phyloP scores from a whole-genome alignment of 1,284 basidiomycete species.

The Tremellales sp. region DNA sequence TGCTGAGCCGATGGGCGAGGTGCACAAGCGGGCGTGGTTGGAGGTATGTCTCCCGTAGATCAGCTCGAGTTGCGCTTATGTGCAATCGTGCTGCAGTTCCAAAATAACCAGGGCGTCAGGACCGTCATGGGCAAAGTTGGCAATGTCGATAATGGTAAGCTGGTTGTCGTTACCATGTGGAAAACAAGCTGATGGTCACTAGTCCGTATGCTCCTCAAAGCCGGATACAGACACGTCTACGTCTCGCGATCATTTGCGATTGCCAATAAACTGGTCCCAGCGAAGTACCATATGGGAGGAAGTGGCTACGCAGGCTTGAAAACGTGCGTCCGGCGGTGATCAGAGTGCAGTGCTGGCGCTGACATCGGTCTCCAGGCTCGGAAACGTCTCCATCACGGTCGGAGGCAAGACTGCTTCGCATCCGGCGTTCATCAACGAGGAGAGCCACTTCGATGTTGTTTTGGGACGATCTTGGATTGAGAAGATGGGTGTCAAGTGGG shows the following conservation, averaged over 20 bases:
- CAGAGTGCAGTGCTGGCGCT: too few species aligned
- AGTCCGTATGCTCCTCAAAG: conserved; percentile 90
- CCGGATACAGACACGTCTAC: conserved; percentile 92
- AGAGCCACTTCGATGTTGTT: conserved; percentile 94
- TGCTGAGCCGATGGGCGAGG: conserved; percentile 41
- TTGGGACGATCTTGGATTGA: conserved; percentile 93
- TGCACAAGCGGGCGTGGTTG: conserved; percentile 34
- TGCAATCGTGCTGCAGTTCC: conserved; percentile 54
- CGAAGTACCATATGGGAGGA: conserved; percentile 36
- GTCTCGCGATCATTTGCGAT: conserved; percentile 90
- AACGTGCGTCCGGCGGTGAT: too few species aligned
- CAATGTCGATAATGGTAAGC: conserved; percentile 74
- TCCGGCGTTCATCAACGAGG: conserved; percentile 70
- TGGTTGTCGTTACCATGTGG: neutral
- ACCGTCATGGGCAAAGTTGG: conserved; percentile 90
- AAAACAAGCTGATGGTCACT: conserved; percentile 9
- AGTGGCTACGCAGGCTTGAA: conserved; percentile 46
- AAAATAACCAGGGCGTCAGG: conserved; percentile 84
- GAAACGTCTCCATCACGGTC: conserved; percentile 64
- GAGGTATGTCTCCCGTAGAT: conserved; percentile 26
- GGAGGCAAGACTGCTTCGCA: conserved; percentile 53
- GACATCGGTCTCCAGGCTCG: too few species aligned
- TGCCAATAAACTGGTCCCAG: conserved; percentile 81
- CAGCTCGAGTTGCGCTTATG: neutral
- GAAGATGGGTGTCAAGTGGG: conserved; percentile 67